phyloP scores from a whole-genome alignment of 169 alveolate genomes.

The Cryptosporidium muris region DNA sequence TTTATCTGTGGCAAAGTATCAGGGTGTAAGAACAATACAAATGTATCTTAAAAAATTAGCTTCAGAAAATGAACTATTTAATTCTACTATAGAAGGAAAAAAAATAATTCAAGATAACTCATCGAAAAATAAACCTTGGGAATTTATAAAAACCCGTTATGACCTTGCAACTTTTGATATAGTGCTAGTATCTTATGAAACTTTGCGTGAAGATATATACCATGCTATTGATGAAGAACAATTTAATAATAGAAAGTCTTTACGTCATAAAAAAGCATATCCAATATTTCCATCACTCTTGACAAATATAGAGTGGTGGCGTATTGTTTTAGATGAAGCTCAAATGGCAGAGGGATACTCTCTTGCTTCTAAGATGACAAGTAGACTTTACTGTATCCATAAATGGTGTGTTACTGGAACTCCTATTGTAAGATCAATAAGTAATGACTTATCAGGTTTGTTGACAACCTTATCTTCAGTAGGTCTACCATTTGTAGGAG shows the following conservation, averaged over 20 bases:
- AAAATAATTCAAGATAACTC: background rate
- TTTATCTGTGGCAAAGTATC: slow-evolving; percentile 12
- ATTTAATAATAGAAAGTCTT: slow-evolving; percentile 26
- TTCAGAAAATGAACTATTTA: background rate
- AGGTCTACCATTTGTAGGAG: slow-evolving; percentile 18
- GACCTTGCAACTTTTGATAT: slow-evolving; percentile 32
- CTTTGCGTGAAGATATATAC: slow-evolving; percentile 38
- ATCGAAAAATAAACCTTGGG: background rate
- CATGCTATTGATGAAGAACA: slow-evolving; percentile 37
- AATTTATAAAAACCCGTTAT: slow-evolving; percentile 6
- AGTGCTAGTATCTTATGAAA: slow-evolving; percentile 40
- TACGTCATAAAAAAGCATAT: slow-evolving; percentile 69
- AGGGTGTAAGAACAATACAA: slow-evolving; percentile 53
- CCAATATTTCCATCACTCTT: slow-evolving; percentile 74
- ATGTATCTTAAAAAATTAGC: background rate
- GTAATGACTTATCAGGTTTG: slow-evolving; percentile 76
- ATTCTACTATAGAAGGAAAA: background rate
- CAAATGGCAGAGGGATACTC: slow-evolving; percentile 78
- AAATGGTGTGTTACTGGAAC: slow-evolving; percentile 80
- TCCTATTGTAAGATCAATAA: slow-evolving; percentile 74
- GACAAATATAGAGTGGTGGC: slow-evolving; percentile 75
- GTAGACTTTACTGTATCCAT: slow-evolving; percentile 10
- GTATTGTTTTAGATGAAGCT: slow-evolving; percentile 79
- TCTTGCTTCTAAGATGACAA: slow-evolving; percentile 64
- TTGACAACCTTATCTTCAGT: slow-evolving; percentile 64